Conservation (phyloP, 2,329 filamentous ascomycete genomes). For the Huntiella bhutanensis region DNA sequence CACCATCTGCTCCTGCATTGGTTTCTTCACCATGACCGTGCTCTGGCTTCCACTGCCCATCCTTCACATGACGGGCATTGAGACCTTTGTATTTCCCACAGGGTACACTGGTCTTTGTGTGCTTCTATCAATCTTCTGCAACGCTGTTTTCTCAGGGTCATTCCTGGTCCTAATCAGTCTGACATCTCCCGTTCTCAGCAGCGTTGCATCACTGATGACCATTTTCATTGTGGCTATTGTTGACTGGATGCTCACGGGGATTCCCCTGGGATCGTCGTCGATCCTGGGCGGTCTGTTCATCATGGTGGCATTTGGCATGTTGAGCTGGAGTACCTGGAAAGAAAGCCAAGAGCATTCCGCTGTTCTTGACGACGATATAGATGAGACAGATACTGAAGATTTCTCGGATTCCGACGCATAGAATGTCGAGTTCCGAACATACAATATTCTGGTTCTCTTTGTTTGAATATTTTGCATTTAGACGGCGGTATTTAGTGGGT, state of each 20-base stretch:
- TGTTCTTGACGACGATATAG: conserved; percentile 34
- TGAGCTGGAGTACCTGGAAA: conserved; percentile 80
- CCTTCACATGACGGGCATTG: conserved; percentile 58
- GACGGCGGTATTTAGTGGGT: neutral
- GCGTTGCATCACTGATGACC: conserved; percentile 79
- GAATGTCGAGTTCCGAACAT: no score
- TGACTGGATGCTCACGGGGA: conserved; percentile 71
- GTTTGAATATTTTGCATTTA: neutral
- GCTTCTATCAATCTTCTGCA: conserved; percentile 61
- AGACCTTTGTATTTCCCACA: conserved; percentile 64
- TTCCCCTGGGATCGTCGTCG: conserved; percentile 54
- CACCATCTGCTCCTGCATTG: conserved; percentile 74
- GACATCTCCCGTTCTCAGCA: conserved; percentile 80
- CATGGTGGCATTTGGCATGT: conserved; percentile 65
- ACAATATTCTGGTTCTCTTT: neutral
- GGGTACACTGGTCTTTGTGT: conserved; percentile 67
- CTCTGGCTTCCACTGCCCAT: conserved; percentile 86
- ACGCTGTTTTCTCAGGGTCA: conserved; percentile 79
- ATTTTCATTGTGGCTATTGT: conserved; percentile 92
- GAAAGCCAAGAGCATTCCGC: conserved; percentile 76
- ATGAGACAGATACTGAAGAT: conserved; percentile 13
- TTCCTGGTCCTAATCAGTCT: conserved; percentile 87
- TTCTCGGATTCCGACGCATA: conserved; percentile 7
- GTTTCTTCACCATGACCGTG: conserved; percentile 64
- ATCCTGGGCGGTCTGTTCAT: conserved; percentile 73